Base-by-base conservation (phyloP, 148 eudicot genomes). In the Rhododendron ferrugineum region DNA sequence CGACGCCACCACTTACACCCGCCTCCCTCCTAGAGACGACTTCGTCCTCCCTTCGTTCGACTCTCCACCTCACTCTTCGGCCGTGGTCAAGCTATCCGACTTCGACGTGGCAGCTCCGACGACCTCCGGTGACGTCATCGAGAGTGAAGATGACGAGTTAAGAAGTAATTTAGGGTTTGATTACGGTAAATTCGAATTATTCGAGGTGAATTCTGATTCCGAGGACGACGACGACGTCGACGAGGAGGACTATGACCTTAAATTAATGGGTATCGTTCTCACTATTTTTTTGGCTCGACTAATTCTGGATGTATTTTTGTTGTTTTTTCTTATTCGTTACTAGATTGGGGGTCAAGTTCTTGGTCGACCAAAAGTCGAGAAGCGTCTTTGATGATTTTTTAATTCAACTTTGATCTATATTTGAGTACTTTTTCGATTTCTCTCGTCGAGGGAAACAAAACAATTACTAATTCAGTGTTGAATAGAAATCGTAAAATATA, bases 1-100 rank as follows among this genome's bases (percentile, higher is more conserved):
- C 62, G 95, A 93, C 40, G 97, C 98, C 50, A 96, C 99, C 84
- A 93, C 95, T 78, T 97, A 91, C 91, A 93, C 98, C 83, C 94
- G 94, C 44, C 94, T 93, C 30, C 94, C 94, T 20, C 93, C 91
- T 32, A 92, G 50, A 66, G 93, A 93, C 1, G 93, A 90, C 32
- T 87, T 86, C 83, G 56, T 80, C 18, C 80, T 82, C 40, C 42
- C 78, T 20, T 85, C 89, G 1, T 37, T 89, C 26, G 72, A 49
- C 26, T 86, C 28, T 13, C 86, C 64, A 75, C 50, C 23, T 40
- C 86, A 26, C 26, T 79, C 22, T 60, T 58, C 66, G 74, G 3
- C 78, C 47, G 95, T 85, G 34, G 88, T 93, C 64, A 91, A 84
- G 85, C 88, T 91, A 11, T 89, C 93, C 32, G 93, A 93, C 1